Evolutionary conservation across 805 yeast genomes (phyloP).

Genomic region (Pichia manshurica): DNA sequence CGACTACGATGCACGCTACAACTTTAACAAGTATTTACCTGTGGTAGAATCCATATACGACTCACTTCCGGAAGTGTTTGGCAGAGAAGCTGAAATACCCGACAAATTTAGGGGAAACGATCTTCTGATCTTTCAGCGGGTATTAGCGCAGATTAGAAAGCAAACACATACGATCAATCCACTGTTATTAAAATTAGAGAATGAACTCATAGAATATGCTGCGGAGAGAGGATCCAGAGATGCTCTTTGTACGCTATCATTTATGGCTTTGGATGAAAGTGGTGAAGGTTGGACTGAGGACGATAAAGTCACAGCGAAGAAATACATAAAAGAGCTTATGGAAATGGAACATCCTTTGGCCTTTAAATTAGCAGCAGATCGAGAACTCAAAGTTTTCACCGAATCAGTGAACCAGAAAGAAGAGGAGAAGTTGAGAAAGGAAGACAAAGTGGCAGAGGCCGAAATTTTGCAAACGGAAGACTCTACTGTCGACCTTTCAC

Average conservation of each 20-base stretch:
- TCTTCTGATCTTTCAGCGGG: conserved; percentile 61
- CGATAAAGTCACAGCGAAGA: conserved; percentile 59
- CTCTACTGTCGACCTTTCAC: conserved; percentile 20
- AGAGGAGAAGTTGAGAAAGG: conserved; percentile 26
- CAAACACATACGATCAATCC: conserved; percentile 55
- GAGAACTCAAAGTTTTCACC: conserved; percentile 37
- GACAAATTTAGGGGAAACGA: conserved; percentile 46
- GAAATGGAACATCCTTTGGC: conserved; percentile 65
- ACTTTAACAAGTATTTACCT: conserved; percentile 49
- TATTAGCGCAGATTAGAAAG: conserved; percentile 55
- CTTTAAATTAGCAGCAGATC: conserved; percentile 73
- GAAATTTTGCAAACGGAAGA: neutral
- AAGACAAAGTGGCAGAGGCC: conserved; percentile 13
- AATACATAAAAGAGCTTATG: conserved; percentile 52
- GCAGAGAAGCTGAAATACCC: conserved; percentile 10
- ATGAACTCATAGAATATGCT: conserved; percentile 69
- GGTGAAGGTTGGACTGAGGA: conserved; percentile 34
- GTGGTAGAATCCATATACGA: conserved; percentile 48
- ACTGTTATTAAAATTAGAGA: conserved; percentile 56
- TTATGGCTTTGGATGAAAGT: conserved; percentile 45
- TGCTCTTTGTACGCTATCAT: conserved; percentile 71
- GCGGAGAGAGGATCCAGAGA: conserved; percentile 80
- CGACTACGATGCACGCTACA: conserved; percentile 56
- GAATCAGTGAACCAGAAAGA: neutral
- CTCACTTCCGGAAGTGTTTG: conserved; percentile 22